These are phyloP conservation scores for Mucor mucedo DNA, from an alignment of 371 early-diverging fungal species.

Conservation along the genomic window DNA sequence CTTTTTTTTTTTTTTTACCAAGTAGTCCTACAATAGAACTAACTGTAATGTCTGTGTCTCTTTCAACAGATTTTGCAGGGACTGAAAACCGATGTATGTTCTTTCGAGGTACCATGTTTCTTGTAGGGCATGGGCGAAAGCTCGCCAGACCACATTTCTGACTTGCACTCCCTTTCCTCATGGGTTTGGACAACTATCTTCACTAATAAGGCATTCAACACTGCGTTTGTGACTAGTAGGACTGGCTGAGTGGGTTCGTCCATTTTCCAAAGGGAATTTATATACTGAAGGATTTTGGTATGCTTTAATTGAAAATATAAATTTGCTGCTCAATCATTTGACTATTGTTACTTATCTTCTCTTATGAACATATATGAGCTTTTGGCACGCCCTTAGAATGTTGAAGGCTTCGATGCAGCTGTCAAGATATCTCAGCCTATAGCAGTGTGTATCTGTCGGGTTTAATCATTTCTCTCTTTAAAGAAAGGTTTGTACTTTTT, in stretches of 20 bases:
- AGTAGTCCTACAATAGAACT: slow-evolving; percentile 7
- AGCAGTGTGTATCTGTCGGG: neutral
- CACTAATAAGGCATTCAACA: slow-evolving; percentile 10
- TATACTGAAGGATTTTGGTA: neutral
- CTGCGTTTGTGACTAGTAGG: slow-evolving; percentile 4
- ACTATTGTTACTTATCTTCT: neutral
- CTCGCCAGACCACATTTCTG: slow-evolving; percentile 6
- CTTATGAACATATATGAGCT: neutral
- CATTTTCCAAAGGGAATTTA: slow-evolving; percentile 5
- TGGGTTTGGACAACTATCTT: slow-evolving; percentile 4
- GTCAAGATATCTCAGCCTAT: neutral
- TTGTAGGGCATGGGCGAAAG: slow-evolving; percentile 5
- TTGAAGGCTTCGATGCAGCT: neutral
- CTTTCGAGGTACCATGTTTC: slow-evolving; percentile 5
- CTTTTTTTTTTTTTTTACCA: neutral
- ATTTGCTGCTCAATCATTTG: neutral
- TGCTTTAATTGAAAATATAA: neutral
- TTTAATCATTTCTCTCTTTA: neutral
- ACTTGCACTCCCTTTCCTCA: slow-evolving; percentile 14
- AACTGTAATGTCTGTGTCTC: slow-evolving; percentile 8
- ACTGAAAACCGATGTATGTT: slow-evolving; percentile 6
- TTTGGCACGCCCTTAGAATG: neutral
- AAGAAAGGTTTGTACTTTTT: neutral
- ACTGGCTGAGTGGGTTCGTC: neutral
- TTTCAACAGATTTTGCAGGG: slow-evolving; percentile 11